Conservation (phyloP, 495 filamentous ascomycete species). For the Daldinia bambusicola region DNA sequence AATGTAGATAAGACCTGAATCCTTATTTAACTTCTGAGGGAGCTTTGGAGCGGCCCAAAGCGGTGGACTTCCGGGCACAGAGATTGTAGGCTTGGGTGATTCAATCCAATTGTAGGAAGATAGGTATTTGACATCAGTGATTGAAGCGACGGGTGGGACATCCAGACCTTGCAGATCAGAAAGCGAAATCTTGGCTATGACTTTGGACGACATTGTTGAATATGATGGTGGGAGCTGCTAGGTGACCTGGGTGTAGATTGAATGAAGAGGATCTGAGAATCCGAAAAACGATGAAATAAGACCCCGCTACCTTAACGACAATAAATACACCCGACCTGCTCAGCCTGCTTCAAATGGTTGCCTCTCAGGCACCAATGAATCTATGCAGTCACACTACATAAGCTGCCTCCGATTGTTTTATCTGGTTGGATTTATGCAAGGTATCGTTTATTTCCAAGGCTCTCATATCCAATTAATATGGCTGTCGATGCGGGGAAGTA, state of each 20-base stretch:
- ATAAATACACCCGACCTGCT: background rate
- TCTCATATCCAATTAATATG: background rate
- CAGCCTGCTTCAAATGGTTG: background rate
- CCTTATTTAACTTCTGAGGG: slow-evolving; percentile 46
- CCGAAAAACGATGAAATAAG: background rate
- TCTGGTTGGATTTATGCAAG: background rate
- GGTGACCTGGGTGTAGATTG: background rate
- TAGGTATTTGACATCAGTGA: slow-evolving; percentile 55
- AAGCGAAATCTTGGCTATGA: slow-evolving; percentile 29
- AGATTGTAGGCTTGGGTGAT: slow-evolving; percentile 51
- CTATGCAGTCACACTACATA: background rate
- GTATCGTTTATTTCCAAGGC: background rate
- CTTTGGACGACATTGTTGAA: slow-evolving; percentile 1
- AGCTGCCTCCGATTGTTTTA: background rate
- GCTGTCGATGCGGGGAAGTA: background rate
- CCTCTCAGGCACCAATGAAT: background rate
- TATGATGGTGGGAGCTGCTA: background rate
- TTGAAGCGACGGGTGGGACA: slow-evolving; percentile 39
- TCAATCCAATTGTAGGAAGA: slow-evolving; percentile 65
- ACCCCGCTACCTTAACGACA: background rate
- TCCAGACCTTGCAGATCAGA: slow-evolving; percentile 36
- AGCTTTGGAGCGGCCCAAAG: slow-evolving; percentile 51
- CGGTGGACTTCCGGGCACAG: slow-evolving; percentile 54
- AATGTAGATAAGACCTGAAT: slow-evolving; percentile 54
- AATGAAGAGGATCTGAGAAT: background rate